Base-by-base conservation (phyloP, 768 basidiomycete species). In the Tephrocybe sp. region DNA sequence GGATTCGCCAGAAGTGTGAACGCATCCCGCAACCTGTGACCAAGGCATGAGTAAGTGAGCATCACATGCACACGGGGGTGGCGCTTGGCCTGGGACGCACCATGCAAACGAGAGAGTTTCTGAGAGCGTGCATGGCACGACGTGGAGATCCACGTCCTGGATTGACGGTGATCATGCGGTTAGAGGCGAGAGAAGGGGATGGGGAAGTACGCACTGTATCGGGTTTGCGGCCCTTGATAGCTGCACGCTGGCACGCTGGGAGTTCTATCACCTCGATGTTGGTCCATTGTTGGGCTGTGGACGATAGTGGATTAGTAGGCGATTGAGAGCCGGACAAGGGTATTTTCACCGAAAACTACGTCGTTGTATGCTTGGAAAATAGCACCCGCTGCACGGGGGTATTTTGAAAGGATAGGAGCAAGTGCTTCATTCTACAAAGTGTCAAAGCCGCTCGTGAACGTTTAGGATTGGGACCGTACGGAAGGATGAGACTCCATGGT, bases 291-390 rank as follows among this genome's bases (percentile, higher is more conserved):
- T 92, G 89, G 6, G 82, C 89, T 91, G 27, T 52, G 22, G 15
- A 36, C 32, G 22, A 30, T 16, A 4, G 24, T 38, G 52, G 26
- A 21, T 54, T 28, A 46, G 31, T 45, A 21, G 7, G 15, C 5
- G 9, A 12, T 26, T 30, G 16, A 13, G 22, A 19, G 18, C 4
- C 4, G 9, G 19, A 5, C 12, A 25, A 22, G 26, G 26, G 12
- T 36, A 12, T 16, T 51, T 67, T 44, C 44, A 86, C 89, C 79
- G 18, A 81, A 78, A 5, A 78, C 64, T 25, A 91, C 65, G 51
- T 92, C 88, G 61, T 90, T 90, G 68, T 85, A 89, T 1, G 83
- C 75, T 64, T 90, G 88, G 61, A 89, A 87, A 8, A 90, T 65
- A 19, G 77, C 71, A 11, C 83, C 76, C 2, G 83, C 81, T 13